These are phyloP conservation scores for Cyamopsis tetragonoloba DNA, from an alignment of 306 rosid genomes.

Conservation along the genomic window DNA sequence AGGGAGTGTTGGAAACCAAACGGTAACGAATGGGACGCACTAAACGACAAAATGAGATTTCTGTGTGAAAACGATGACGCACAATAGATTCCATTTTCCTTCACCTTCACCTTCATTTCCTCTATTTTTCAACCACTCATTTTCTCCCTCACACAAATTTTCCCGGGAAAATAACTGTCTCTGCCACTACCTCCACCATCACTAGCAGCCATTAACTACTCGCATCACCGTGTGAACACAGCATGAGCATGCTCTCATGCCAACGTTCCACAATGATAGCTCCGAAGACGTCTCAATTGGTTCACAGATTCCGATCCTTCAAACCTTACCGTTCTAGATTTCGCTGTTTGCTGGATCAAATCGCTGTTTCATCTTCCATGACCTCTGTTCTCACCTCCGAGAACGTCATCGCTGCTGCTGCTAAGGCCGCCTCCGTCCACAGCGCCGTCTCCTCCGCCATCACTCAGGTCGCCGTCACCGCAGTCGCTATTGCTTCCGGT, in stretches of 20 bases:
- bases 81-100: slow-evolving; percentile 8
- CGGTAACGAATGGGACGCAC: background rate
- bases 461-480: slow-evolving; percentile 95
- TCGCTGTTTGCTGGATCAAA: slow-evolving; percentile 52
- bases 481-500: slow-evolving; percentile 94
- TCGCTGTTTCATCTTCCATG: slow-evolving; percentile 52
- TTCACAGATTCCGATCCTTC: slow-evolving; percentile 33
- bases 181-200: background rate
- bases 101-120: background rate
- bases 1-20: background rate
- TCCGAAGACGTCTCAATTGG: slow-evolving; percentile 39
- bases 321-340: slow-evolving; percentile 40
- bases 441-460: slow-evolving; percentile 89
- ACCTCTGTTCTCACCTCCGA: slow-evolving; percentile 50
- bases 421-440: slow-evolving; percentile 59
- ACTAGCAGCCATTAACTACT: background rate
- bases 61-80: background rate
- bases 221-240: background rate
- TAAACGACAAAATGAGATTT: slow-evolving; percentile 17
- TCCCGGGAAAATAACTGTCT: slow-evolving; percentile 34
- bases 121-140: slow-evolving; percentile 20
- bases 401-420: slow-evolving; percentile 76
- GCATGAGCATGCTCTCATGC: slow-evolving; percentile 49
- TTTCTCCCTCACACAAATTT: background rate
- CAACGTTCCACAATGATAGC: slow-evolving; percentile 45